Evolutionary conservation across 2,329 filamentous ascomycete genomes (phyloP).

Genomic region (Metarhizium humberi): DNA sequence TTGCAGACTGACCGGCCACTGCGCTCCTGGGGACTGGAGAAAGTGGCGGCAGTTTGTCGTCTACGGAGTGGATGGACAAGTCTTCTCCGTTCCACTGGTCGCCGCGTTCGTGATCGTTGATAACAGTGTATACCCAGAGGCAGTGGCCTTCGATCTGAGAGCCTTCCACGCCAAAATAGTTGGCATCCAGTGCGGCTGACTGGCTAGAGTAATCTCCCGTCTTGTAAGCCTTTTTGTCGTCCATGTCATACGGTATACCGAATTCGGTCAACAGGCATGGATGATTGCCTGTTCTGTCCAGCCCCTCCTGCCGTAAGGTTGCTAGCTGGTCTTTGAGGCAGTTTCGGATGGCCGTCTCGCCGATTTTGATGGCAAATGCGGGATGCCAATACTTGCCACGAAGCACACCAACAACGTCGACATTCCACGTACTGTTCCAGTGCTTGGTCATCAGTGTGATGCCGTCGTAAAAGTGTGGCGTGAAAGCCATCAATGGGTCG

Average conservation of each 20-base stretch:
- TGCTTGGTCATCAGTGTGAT: conserved; percentile 97
- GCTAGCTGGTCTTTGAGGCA: conserved; percentile 83
- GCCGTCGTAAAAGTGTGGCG: conserved; percentile 94
- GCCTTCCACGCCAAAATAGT: conserved; percentile 86
- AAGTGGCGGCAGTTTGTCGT: conserved; percentile 59
- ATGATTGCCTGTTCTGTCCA: conserved; percentile 80
- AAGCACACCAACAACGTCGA: conserved; percentile 87
- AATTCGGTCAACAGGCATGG: conserved; percentile 91
- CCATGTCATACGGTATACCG: conserved; percentile 98
- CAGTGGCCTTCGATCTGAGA: conserved; percentile 77
- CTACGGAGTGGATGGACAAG: conserved; percentile 76
- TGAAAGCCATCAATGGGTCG: conserved; percentile 82
- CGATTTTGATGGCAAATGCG: conserved; percentile 84
- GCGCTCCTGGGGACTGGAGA: conserved; percentile 38
- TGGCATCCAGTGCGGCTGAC: conserved; percentile 86
- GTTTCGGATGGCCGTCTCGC: conserved; percentile 88
- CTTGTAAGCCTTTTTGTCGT: conserved; percentile 89
- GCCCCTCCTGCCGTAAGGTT: conserved; percentile 74
- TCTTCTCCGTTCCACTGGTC: conserved; percentile 98
- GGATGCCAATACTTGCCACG: conserved; percentile 82
- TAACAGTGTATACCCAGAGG: conserved; percentile 75
- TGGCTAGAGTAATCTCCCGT: conserved; percentile 94
- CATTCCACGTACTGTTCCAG: conserved; percentile 96
- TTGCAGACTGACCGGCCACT: conserved; percentile 33
- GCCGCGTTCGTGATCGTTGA: conserved; percentile 80